A percentile compares a stretch with the other conserved stretches of the same genome.
phyloP scores from a whole-genome alignment of 768 basidiomycete genomes.

The Tricholoma matsutake region DNA sequence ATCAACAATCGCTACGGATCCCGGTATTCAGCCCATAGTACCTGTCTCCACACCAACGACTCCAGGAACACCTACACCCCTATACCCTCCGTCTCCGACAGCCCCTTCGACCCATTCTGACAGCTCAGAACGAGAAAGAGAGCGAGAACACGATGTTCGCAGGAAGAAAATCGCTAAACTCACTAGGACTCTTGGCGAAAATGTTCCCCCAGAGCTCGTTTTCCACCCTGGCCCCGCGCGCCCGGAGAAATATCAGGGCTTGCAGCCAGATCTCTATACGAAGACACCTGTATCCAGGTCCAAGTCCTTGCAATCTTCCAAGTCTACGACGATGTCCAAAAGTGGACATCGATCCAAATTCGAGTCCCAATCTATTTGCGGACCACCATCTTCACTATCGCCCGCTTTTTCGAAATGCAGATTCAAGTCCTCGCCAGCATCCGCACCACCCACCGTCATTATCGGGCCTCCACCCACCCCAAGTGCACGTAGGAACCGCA shows the following conservation, averaged over 20 bases:
- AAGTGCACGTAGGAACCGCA: not conserved
- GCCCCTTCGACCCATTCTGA: constrained; percentile 14
- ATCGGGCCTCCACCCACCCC: not conserved
- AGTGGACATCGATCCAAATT: not conserved
- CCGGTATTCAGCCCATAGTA: constrained; percentile 14
- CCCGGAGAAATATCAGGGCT: not conserved
- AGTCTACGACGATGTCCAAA: not conserved
- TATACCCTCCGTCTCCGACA: constrained; percentile 16
- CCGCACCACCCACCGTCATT: not conserved
- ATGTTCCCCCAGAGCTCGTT: constrained; percentile 48
- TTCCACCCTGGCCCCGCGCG: constrained; percentile 16
- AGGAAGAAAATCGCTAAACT: constrained; percentile 47
- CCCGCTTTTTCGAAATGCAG: not conserved
- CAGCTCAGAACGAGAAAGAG: constrained; percentile 3
- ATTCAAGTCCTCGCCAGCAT: not conserved
- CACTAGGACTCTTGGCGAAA: constrained; percentile 49
- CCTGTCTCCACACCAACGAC: constrained; percentile 14
- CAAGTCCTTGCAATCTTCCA: not conserved
- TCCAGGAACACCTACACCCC: constrained; percentile 16
- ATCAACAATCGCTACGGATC: constrained; percentile 13
- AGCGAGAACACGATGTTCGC: constrained; percentile 34
- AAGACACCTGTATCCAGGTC: not conserved
- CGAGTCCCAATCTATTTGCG: not conserved
- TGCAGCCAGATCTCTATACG: not conserved
- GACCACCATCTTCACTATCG: not conserved